Conservation (phyloP, 345 rosid genomes). For the Salix udensis region DNA sequence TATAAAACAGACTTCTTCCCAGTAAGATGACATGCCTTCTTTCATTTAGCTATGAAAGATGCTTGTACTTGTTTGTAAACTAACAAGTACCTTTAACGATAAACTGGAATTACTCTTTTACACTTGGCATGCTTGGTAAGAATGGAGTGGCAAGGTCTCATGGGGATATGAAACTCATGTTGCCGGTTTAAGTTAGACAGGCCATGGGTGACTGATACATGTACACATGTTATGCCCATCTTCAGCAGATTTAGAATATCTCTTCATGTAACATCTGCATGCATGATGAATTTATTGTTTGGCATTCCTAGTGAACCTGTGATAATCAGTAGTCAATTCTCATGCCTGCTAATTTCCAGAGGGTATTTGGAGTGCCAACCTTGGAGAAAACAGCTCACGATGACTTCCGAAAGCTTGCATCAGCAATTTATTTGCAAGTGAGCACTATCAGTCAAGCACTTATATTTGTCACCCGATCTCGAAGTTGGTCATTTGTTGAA, state of each 20-base stretch:
- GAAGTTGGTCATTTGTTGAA: constrained; percentile 93
- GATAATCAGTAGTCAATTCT: constrained; percentile 3
- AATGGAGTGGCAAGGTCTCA: not conserved
- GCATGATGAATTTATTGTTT: not conserved
- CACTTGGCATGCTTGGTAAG: not conserved
- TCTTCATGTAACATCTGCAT: not conserved
- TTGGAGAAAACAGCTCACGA: constrained; percentile 88
- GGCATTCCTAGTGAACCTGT: not conserved
- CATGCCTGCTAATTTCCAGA: constrained; percentile 38
- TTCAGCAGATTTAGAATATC: not conserved
- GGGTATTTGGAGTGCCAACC: constrained; percentile 74
- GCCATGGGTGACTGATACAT: not conserved
- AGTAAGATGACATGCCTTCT: constrained; percentile 37
- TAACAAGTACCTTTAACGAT: not conserved
- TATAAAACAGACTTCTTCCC: constrained; percentile 93
- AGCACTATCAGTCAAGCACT: constrained; percentile 96
- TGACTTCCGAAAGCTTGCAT: constrained; percentile 89
- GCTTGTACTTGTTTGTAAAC: not conserved
- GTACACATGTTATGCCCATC: not conserved
- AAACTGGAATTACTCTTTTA: not conserved
- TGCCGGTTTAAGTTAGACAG: not conserved
- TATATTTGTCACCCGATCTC: constrained; percentile 89
- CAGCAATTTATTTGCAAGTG: constrained; percentile 94
- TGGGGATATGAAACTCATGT: not conserved
- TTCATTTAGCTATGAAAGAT: constrained; percentile 5